Base-by-base conservation (phyloP, 768 basidiomycete species). In the Hygrophoropsis aurantiaca region DNA sequence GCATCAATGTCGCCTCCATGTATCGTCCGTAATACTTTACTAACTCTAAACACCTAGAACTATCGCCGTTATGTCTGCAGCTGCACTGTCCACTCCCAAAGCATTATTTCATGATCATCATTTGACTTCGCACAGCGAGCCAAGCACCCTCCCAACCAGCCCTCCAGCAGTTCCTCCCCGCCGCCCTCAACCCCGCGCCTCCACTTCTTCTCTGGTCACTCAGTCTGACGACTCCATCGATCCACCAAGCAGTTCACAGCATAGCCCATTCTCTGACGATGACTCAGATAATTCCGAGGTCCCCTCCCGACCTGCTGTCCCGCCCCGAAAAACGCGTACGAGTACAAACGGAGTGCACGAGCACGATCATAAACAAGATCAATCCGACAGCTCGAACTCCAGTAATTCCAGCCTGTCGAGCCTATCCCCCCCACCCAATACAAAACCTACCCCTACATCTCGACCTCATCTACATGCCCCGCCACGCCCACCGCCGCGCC, bases 41-140 rank as follows among this genome's bases (percentile, higher is more conserved):
- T 16, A 62, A 65, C 7, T 69, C 72, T 25, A 71, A 73, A 20
- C 72, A 72, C 9, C 58, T 71, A 39, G 62, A 65, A 21, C 62
- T 58, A 27, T 62, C 13, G 27, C 27, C 13, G 13, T 30, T 13
- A 30, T 30, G 27, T 30, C 27, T 13, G 7, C 27, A 13, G 27
- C 27, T 7, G 7, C 6, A 30, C 27, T 30, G 7, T 61, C 36
- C 5, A 49, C 48, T 21, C 44, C 47, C n/a, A 56, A 51, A 42
- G 23, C 8, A 21, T 27, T 27, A 42, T n/a, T 18, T 15, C 53
- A 35, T 20, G 52, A 57, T 5, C 62, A 52, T 36, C 53, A 23
- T 47, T 44, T 37, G 24, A 44, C 53, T 10, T 62, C 37, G 2
- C 51, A 53, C n/a, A 48, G 32, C 19, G 65, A 67, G 32, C 60